These are phyloP conservation scores for Arachis stenosperma DNA, from an alignment of 306 rosid genomes.

Conservation along the genomic window DNA sequence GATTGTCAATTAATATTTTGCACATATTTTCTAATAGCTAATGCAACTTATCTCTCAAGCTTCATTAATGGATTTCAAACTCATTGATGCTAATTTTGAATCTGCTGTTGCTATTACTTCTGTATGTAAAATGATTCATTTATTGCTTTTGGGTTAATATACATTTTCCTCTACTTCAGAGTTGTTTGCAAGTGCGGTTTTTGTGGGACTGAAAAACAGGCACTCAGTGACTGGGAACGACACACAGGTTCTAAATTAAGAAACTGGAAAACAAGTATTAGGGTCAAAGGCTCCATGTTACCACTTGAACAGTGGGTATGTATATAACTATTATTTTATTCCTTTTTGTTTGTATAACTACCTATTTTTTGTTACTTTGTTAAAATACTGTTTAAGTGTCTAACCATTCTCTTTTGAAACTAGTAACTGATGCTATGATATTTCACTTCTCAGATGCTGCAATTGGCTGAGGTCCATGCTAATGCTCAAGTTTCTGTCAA, in stretches of 20 bases:
- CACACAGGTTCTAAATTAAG: conserved; percentile 93
- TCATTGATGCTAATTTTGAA: conserved; percentile 26
- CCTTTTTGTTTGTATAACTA: background rate
- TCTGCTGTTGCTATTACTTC: conserved; percentile 33
- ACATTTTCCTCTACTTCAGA: conserved; percentile 56
- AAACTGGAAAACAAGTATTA: conserved; percentile 92
- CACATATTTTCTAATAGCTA: conserved; percentile 16
- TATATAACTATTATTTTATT: conserved; percentile 33
- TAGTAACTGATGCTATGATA: conserved; percentile 33
- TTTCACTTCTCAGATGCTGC: conserved; percentile 82
- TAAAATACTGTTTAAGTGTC: conserved; percentile 12
- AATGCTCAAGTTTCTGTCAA: conserved; percentile 72
- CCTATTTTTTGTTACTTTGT: conserved; percentile 17
- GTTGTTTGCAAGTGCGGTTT: conserved; percentile 94
- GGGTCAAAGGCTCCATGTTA: conserved; percentile 90
- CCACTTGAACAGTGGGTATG: conserved; percentile 99
- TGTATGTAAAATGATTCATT: conserved; percentile 3
- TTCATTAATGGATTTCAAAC: conserved; percentile 6
- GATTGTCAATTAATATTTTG: conserved; percentile 23
- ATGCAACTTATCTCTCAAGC: conserved; percentile 17
- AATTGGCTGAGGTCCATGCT: conserved; percentile 90
- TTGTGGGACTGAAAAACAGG: conserved; percentile 94
- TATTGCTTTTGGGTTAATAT: conserved; percentile 18
- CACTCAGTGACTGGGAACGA: conserved; percentile 96
- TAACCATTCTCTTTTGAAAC: conserved; percentile 21